Conservation (phyloP, 345 rosid species). For the Eucalyptus marginata region DNA sequence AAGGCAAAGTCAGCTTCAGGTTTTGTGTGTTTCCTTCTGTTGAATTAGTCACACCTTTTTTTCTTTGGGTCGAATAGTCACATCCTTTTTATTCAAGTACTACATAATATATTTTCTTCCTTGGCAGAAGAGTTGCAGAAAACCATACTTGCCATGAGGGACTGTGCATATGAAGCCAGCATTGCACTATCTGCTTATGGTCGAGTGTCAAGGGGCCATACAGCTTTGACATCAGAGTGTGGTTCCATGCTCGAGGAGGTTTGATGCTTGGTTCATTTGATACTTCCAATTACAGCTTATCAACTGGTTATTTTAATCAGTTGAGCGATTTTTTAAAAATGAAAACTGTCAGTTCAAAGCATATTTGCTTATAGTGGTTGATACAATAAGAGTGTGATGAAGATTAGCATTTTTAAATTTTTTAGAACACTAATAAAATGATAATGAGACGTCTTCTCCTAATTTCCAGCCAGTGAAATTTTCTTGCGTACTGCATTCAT, state of each 20-base stretch:
- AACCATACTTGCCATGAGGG: slow-evolving; percentile 79
- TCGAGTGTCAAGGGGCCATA: slow-evolving; percentile 65
- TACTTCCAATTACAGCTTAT: not conserved
- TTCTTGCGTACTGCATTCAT: not conserved
- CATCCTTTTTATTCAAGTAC: not conserved
- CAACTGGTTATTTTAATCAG: not conserved
- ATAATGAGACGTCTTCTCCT: not conserved
- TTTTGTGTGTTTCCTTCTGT: slow-evolving; percentile 2
- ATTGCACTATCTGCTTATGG: slow-evolving; percentile 62
- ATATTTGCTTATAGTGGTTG: not conserved
- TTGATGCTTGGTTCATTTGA: not conserved
- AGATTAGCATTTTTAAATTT: not conserved
- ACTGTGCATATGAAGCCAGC: slow-evolving; percentile 78
- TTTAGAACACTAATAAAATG: not conserved
- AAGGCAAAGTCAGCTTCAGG: slow-evolving; percentile 92
- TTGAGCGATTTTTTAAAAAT: not conserved
- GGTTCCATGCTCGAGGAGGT: slow-evolving; percentile 98
- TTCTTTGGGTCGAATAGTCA: not conserved
- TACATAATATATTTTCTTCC: not conserved
- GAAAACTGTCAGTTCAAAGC: not conserved
- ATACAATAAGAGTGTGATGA: not conserved
- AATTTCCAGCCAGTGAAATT: not conserved
- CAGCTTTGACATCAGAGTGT: slow-evolving; percentile 91
- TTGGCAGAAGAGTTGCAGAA: slow-evolving; percentile 66
- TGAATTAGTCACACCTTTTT: not conserved